Evolutionary conservation across 2,329 filamentous ascomycete genomes (phyloP).

Genomic region (Epichloe elymi): DNA sequence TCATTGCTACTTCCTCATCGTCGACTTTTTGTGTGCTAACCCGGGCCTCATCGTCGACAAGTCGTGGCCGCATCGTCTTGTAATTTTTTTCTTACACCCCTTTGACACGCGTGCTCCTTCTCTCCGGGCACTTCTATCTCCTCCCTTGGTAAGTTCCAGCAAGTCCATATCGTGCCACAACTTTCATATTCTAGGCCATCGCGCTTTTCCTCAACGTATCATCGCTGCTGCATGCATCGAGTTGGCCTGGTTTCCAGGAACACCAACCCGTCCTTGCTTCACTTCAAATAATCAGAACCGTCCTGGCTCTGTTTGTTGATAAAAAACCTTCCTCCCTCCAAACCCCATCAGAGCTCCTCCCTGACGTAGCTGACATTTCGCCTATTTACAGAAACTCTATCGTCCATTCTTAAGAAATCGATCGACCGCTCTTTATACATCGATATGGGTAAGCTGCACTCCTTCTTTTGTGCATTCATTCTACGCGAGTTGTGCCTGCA

Average conservation of each 20-base stretch:
- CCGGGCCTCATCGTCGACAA: slow-evolving; percentile 7
- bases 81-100: slow-evolving; percentile 15
- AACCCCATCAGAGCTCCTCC: slow-evolving; percentile 8
- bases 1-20: slow-evolving; percentile 26
- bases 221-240: neutral
- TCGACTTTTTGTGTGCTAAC: slow-evolving; percentile 5
- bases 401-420: slow-evolving; percentile 14
- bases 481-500: neutral
- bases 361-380: slow-evolving; percentile 9
- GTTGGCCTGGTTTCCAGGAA: neutral
- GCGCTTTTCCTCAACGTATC: neutral
- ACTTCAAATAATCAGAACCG: neutral
- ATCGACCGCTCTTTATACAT: slow-evolving; percentile 26
- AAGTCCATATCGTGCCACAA: slow-evolving; percentile 1
- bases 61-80: slow-evolving; percentile 13
- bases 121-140: slow-evolving; percentile 7
- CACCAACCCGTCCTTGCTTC: neutral
- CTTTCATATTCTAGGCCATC: neutral
- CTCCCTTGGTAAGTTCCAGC: slow-evolving; percentile 10
- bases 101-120: slow-evolving; percentile 22
- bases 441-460: slow-evolving; percentile 29
- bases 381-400: slow-evolving; percentile 6
- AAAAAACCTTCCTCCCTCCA: slow-evolving; percentile 11
- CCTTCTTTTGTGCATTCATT: slow-evolving; percentile 9
- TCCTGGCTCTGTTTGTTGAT: neutral